phyloP scores from a whole-genome alignment of 179 eudicot genomes.

The Sideroxylon spinosum region DNA sequence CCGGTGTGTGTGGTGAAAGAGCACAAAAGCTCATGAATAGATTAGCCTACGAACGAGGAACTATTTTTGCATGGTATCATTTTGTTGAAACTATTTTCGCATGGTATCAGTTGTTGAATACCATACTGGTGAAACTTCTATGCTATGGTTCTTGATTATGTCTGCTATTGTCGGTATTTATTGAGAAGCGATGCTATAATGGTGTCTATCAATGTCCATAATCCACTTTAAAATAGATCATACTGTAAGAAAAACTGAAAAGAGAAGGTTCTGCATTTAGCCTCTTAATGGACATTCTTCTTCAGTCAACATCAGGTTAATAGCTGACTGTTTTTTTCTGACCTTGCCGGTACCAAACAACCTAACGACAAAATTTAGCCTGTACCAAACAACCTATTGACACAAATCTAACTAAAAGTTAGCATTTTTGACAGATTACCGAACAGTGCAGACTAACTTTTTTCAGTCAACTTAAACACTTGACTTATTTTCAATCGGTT shows the following conservation, averaged over 20 bases:
- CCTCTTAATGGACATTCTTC: background rate
- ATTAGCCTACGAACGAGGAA: slow-evolving; percentile 88
- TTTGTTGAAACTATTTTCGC: slow-evolving; percentile 58
- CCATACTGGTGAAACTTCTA: background rate
- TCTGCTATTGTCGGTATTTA: background rate
- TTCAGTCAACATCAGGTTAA: background rate
- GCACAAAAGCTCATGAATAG: slow-evolving; percentile 70
- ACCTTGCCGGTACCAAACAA: background rate
- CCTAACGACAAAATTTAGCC: too few species aligned
- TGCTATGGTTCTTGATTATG: background rate
- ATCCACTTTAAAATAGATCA: background rate
- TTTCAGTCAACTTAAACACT: too few species aligned
- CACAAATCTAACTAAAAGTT: too few species aligned
- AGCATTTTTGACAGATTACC: too few species aligned
- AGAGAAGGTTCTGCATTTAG: background rate
- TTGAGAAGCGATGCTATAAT: background rate
- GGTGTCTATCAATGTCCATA: background rate
- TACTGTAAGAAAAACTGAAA: background rate
- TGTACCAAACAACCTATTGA: too few species aligned
- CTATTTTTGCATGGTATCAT: slow-evolving; percentile 81
- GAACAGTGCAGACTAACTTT: too few species aligned
- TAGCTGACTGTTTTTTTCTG: background rate
- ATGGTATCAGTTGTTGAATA: slow-evolving; percentile 40
- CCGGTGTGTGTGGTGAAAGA: slow-evolving; percentile 74
- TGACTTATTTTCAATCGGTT: too few species aligned